Evolutionary conservation across 1,284 basidiomycete genomes (phyloP), one percentile per base, ranked within the genome.

Genomic region (Microbotryum violaceum): DNA sequence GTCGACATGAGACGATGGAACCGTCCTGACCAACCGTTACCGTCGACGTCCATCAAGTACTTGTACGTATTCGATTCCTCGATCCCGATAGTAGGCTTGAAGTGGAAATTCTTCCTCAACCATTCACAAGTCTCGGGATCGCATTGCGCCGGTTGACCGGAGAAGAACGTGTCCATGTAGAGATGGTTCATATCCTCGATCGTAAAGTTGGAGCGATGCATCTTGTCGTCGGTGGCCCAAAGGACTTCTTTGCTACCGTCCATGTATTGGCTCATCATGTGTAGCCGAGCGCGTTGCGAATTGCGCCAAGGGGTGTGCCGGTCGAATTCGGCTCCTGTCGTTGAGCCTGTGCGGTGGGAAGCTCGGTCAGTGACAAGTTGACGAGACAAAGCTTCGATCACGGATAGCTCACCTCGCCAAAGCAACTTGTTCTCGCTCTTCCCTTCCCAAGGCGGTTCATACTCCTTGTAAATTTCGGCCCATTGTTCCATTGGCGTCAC

Each of bases 401-500:
- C 2, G 3, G 6, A 18, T 5, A 20, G 46, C 61, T 21, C 27
- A 60, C 77, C 71, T 58, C 76, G 72, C 79, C 79, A 80, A 18
- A 75, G 74, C 1, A 80, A 68, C 58, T 75, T 73, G 55, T 73
- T 69, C 49, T 72, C 68, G 4, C 63, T 62, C 70, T 80, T 80
- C 16, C 74, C 65, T 51, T 77, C 75, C 78, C 78, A 80, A 20
- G 67, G 61, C 3, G 75, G 75, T 63, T 80, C 78, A 52, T 70
- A 68, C 0, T 75, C 75, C 3, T 50, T 52, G 57, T 77, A 72
- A 51, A 63, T 57, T 46, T 60, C 65, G 37, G 64, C 64, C 67
- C 78, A 79, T 64, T 79, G 78, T 56, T 80, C 78, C 5, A 79
- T 73, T 3, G 79, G 79, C 14, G 78, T 77, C 56, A 76, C 73